Evolutionary conservation across 495 filamentous ascomycete genomes (phyloP), one percentile per base, ranked within the genome.

Genomic region (Elaphomyces granulatus): DNA sequence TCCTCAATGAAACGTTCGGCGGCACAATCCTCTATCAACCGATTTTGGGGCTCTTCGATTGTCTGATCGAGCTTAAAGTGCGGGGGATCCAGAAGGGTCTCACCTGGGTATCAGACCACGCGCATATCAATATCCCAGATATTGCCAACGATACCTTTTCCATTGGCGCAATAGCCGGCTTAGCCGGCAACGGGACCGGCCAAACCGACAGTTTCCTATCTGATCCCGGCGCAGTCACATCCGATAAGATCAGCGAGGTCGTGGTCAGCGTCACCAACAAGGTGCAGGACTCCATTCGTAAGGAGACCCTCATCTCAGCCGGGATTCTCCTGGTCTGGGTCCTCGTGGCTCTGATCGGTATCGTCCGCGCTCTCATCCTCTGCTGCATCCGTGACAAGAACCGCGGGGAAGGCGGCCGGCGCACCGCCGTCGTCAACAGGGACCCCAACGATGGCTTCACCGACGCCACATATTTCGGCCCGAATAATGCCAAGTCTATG

Each of bases 91-190:
- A 96, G 53, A 77, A 79, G 47, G 90, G 81, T 7, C 72, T 96
- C 0, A 92, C 82, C 0, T 98, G 87, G 86, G 79, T 92, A 21
- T 67, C 77, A 41, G 79, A 96, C 47, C 53, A 95, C 48, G 87
- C 92, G 1, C 73, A 92, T 36, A 70, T 98, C 46, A 61, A 75
- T 42, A 80, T 98, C 50, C 90, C 92, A 0, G 52, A 70, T 15
- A 72, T 96, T 20, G 69, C 72, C 18, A 77, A 83, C 51, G 69
- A 94, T 49, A 81, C 80, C 19, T 94, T 98, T 67, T 86, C 83
- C 36, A 62, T 76, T 28, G 88, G 87, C 19, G 83, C 87, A 26
- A 56, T 71, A 12, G 62, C 71, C 28, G 78, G 74, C 47, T 64
- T 86, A 46, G 59, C 54, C 31, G 56, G 63, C 21, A 60, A 67